Conservation (phyloP, 805 yeast species). For the Pichia paraexigua region DNA sequence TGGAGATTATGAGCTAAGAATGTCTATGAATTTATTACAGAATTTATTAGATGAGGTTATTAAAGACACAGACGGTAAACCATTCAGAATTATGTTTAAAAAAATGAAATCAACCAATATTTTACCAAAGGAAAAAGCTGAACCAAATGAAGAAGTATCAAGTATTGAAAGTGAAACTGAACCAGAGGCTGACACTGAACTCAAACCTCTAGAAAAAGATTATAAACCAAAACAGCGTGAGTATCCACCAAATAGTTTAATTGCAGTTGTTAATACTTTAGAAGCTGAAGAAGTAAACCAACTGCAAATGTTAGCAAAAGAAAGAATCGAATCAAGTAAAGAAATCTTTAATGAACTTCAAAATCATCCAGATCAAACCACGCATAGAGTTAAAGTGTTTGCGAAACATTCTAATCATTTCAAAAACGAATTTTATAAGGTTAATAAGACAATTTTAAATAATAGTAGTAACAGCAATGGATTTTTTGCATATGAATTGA, state of each 20-base stretch:
- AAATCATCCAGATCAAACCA: constrained; percentile 12
- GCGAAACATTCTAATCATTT: constrained; percentile 11
- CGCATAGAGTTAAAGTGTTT: constrained; percentile 18
- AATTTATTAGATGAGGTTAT: constrained; percentile 34
- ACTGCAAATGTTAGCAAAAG: constrained; percentile 17
- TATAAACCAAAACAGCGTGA: not conserved
- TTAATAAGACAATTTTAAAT: constrained; percentile 14
- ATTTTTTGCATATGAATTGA: constrained; percentile 32
- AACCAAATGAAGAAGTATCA: not conserved
- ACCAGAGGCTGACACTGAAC: not conserved
- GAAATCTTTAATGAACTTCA: not conserved
- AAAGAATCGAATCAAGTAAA: constrained; percentile 10
- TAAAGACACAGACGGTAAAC: constrained; percentile 23
- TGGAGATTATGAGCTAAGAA: constrained; percentile 62
- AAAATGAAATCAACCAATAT: constrained; percentile 1
- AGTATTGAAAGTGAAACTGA: not conserved
- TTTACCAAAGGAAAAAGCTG: constrained; percentile 9
- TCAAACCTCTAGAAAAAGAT: constrained; percentile 7
- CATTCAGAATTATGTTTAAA: constrained; percentile 31
- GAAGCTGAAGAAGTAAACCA: constrained; percentile 6
- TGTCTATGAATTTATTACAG: constrained; percentile 48
- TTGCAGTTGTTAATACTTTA: constrained; percentile 10
- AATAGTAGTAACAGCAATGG: constrained; percentile 12
- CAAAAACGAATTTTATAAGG: constrained; percentile 10
- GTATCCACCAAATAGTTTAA: not conserved